Evolutionary conservation across 2,329 filamentous ascomycete genomes (phyloP).

Genomic region (Ceratocystis cubensis): DNA sequence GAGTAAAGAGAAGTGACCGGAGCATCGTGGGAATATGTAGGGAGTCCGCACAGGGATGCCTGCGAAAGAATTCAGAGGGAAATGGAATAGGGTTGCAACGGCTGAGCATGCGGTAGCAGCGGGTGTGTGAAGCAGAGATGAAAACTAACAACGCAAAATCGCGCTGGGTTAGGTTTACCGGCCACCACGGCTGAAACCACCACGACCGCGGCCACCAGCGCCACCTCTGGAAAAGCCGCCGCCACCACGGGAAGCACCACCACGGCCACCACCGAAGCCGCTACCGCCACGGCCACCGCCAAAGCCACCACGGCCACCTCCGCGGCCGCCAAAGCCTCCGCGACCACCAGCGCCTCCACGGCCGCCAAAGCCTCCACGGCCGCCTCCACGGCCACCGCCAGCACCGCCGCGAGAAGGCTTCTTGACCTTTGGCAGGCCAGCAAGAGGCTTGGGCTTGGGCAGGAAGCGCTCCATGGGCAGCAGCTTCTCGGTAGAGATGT

Average conservation of each 20-base stretch:
- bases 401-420: conserved; percentile 43
- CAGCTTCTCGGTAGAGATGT: conserved; percentile 86
- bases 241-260: conserved; percentile 10
- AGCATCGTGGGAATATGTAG: neutral
- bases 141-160: neutral
- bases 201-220: conserved; percentile 28
- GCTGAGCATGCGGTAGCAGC: neutral
- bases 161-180: conserved; percentile 15
- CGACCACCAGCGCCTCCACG: conserved; percentile 36
- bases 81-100: neutral
- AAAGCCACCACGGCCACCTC: conserved; percentile 27
- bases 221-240: conserved; percentile 19
- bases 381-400: conserved; percentile 31
- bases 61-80: neutral
- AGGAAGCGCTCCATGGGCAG: conserved; percentile 92
- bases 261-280: conserved; percentile 25
- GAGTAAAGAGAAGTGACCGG: neutral
- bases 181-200: conserved; percentile 21
- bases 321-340: conserved; percentile 25
- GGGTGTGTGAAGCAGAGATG: neutral
- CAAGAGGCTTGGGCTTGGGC: conserved; percentile 71
- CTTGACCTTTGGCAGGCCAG: conserved; percentile 44
- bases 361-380: conserved; percentile 29
- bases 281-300: conserved; percentile 28
- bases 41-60: neutral